Base-by-base conservation (phyloP, 2,329 filamentous ascomycete genomes). In the Hypocrella siamensis region DNA sequence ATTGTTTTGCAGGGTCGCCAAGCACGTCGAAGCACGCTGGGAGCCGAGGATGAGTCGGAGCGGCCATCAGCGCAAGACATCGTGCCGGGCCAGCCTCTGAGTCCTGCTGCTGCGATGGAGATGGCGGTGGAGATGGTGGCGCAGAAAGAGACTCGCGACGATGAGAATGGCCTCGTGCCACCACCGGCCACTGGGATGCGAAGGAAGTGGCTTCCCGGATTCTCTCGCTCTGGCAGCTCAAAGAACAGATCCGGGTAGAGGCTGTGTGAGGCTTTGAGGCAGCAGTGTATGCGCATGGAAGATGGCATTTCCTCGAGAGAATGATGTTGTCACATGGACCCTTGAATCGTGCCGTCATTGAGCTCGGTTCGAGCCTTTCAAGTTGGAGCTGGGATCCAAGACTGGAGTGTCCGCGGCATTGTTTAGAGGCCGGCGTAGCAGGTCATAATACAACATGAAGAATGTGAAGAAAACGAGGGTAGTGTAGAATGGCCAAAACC, bases 1-100 rank as follows among this genome's bases (percentile, higher is more conserved):
- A 73, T 73, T 31, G 48, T 63, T 53, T 56, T 67, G 12, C 65
- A 61, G 31, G 51, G 46, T 16, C 52, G 53, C 5, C 48, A 53
- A 4, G 38, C 35, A 17, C 44, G 52, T 16, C 40, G 48, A 6
- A 38, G 43, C 31, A 49, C 51, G 4, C 30, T 40, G 1, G 47
- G 48, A 14, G 35, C 37, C 7, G 39, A 35, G 19, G 30, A 28
- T 5, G 38, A 31, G 19, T 32, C 42, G n/a, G 42, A 46, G 15
- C 32, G 41, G 18, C 35, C 41, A 4, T 17, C 29, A 9, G 38
- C 34, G 30, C 35, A 39, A n/a, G 38, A 37, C 4, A 12, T 28
- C 3, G 19, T 18, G n/a, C 27, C 30, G 5, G 35, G 35, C 26
- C 37, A 37, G 34, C 26, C 32, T 3, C 34, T 29, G 3, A 30